Conservation (phyloP, 306 rosid species). For the Vigna unguiculata region DNA sequence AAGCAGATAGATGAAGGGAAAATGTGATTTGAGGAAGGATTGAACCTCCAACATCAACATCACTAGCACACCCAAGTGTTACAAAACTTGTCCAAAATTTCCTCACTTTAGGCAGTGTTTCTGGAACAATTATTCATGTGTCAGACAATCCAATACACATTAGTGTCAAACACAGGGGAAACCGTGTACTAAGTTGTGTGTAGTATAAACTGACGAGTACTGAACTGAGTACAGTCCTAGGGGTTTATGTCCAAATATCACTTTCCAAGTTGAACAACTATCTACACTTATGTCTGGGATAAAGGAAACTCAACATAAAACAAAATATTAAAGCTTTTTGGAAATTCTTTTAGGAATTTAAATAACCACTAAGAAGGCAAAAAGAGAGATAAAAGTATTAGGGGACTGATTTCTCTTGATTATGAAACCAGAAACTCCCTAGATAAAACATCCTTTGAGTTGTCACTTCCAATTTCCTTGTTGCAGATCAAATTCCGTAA, state of each 20-base stretch:
- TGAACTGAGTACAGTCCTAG: neutral
- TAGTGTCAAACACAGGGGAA: neutral
- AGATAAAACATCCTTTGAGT: neutral
- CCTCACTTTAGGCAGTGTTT: neutral
- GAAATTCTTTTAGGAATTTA: neutral
- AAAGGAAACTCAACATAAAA: neutral
- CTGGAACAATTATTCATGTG: slow-evolving; percentile 8
- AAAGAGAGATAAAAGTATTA: neutral
- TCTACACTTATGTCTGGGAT: neutral
- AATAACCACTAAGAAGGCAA: neutral
- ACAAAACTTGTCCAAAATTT: neutral
- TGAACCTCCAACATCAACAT: neutral
- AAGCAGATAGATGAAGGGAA: neutral
- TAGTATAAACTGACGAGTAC: neutral
- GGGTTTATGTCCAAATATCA: neutral
- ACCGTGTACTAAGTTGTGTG: neutral
- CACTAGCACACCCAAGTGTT: neutral
- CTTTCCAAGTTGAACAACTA: neutral
- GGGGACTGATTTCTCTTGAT: neutral
- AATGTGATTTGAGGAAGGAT: slow-evolving; percentile 11
- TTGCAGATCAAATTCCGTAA: neutral
- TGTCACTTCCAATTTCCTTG: neutral
- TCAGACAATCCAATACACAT: neutral
- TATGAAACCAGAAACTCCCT: neutral
- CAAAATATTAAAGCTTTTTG: neutral